Evolutionary conservation across 495 filamentous ascomycete genomes (phyloP).

Genomic region (Lepraria neglecta): DNA sequence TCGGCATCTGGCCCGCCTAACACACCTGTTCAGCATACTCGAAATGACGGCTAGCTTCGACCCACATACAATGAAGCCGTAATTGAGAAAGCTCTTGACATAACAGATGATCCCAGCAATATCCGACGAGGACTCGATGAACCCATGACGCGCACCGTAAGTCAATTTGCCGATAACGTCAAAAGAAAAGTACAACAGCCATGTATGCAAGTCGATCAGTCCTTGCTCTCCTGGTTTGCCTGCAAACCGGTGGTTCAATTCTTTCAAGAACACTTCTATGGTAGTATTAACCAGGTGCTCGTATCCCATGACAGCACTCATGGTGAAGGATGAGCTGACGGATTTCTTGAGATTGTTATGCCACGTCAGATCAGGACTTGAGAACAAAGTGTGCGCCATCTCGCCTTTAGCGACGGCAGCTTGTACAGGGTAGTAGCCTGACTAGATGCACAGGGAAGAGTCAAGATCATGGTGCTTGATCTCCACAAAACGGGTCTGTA

Average conservation of each 20-base stretch:
- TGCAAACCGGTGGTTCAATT: constrained; percentile 57
- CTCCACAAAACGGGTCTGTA: too few species aligned
- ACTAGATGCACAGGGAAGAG: too few species aligned
- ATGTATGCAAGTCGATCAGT: constrained; percentile 59
- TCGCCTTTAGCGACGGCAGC: constrained; percentile 58
- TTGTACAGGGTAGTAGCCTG: constrained; percentile 69
- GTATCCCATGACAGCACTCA: constrained; percentile 65
- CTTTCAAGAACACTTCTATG: constrained; percentile 54
- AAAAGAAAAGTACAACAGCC: constrained; percentile 79
- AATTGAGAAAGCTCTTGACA: constrained; percentile 41
- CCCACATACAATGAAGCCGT: constrained; percentile 40
- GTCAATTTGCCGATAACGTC: constrained; percentile 65
- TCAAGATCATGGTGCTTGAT: too few species aligned
- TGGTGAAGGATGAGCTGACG: constrained; percentile 66
- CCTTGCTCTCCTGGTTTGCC: constrained; percentile 34
- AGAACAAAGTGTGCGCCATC: constrained; percentile 65
- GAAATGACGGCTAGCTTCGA: neutral
- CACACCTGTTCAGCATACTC: constrained; percentile 11
- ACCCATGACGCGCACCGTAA: constrained; percentile 57
- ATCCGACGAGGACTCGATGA: constrained; percentile 52
- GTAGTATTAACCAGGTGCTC: constrained; percentile 69
- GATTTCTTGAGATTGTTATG: constrained; percentile 64
- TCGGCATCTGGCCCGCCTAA: constrained; percentile 46
- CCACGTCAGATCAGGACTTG: constrained; percentile 66
- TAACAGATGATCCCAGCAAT: constrained; percentile 47